Evolutionary conservation across 495 filamentous ascomycete species (phyloP), one percentile per base, ranked within the genome.

Genomic region (Penicillium odoratum): DNA sequence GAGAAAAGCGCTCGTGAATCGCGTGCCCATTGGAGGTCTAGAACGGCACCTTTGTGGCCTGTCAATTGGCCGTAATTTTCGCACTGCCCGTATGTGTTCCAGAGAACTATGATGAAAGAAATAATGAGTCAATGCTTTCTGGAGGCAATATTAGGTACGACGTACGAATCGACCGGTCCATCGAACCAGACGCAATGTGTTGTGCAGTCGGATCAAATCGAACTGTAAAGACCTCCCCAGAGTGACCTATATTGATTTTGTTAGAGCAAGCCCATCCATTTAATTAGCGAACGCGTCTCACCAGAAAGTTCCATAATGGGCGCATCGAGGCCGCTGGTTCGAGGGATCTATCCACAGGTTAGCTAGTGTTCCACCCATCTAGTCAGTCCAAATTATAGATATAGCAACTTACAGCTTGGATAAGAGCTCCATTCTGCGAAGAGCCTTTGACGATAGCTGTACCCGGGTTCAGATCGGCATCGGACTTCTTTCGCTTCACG

Each of bases 11-110:
- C 87, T 65, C 86, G 83, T 31, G 91, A 94, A 73, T 98, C 93
- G 70, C 94, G 88, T 6, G 94, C 95, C 95, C 95, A 99, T 68
- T 94, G 89, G 26, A 99, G 79, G 72, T 98, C 95, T 18, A 97
- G 81, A 28, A 98, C 74, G 13, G 93, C 93, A 42, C 90, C 91
- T 72, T 88, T 89, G 74, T 98, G 94, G 13, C 95, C 95, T 15
- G 74, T 89, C 26, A 98, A 77, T 36, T 87, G 76, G 60, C 93
- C 91, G 65, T 96, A 96, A 73, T 98, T 98, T 65, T 94, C 90
- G 68, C 93, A 97, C 65, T 91, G 80, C 60, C 92, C 94, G 58
- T 89, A 91, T 7, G 92, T 93, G 65, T 88, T 85, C 94, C 94
- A 98, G 28, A 98, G 82, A 70, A 97, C 91, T 97, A 51, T 51